These are phyloP conservation scores for Zopfochytrium polystomum DNA, from an alignment of 371 early-diverging fungal species.

Conservation along the genomic window DNA sequence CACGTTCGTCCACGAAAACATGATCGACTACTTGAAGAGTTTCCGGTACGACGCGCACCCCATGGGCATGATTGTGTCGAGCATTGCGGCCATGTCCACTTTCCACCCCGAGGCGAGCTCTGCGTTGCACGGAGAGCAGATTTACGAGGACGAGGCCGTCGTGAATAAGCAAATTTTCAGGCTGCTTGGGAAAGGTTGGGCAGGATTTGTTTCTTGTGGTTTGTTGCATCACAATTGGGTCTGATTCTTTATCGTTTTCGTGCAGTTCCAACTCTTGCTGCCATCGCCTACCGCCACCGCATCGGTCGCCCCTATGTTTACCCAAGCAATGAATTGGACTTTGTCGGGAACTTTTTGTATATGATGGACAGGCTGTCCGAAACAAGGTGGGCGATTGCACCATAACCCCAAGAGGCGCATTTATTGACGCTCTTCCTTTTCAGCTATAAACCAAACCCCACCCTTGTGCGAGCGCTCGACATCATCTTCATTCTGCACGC, in stretches of 20 bases:
- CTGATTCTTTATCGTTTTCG: no score
- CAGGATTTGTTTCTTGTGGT: not conserved
- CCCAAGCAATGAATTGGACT: conserved; percentile 52
- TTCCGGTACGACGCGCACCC: conserved; percentile 65
- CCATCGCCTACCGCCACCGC: conserved; percentile 47
- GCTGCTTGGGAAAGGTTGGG: conserved; percentile 52
- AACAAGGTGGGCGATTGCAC: no score
- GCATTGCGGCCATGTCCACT: conserved; percentile 53
- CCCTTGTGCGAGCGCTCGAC: conserved; percentile 58
- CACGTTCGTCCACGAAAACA: conserved; percentile 58
- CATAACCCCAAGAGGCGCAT: no score
- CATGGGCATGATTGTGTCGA: conserved; percentile 25
- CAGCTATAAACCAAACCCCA: conserved; percentile 53
- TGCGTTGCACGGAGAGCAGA: conserved; percentile 43
- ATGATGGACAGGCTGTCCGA: conserved; percentile 63
- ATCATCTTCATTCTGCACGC: conserved; percentile 67
- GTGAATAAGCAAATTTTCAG: conserved; percentile 66
- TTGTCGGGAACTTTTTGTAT: conserved; percentile 61
- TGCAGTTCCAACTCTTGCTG: conserved; percentile 24
- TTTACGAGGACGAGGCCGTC: conserved; percentile 40
- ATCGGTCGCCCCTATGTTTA: conserved; percentile 56
- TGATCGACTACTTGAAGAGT: conserved; percentile 43
- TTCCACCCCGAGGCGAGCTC: conserved; percentile 59
- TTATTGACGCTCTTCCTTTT: no score
- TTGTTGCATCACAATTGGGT: not conserved